Evolutionary conservation across 2,329 filamentous ascomycete genomes (phyloP), one percentile per base, ranked within the genome.

Genomic region (Laburnicola sp.): DNA sequence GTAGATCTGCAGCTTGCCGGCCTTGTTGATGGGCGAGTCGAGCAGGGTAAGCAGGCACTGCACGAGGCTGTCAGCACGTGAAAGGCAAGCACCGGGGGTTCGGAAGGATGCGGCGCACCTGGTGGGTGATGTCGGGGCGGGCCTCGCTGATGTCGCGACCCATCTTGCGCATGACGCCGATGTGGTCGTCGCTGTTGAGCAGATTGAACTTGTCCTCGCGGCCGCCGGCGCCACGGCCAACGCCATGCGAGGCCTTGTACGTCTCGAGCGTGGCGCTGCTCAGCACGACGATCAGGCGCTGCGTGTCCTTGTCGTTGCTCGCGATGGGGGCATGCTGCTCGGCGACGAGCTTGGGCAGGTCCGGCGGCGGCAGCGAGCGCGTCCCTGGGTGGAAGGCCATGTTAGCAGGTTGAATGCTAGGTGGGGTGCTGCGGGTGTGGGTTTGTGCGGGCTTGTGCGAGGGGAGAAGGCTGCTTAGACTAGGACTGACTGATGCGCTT

Each of bases 151-250:
- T 97, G 73, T 99, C 94, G 64, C 94, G 84, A 73, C 96, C 96
- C 93, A 97, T 97, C 81, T 97, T 99, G 69, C 94, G 88, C 91
- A 99, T 96, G 60, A 97, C 89, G 57, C 94, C 94, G 63, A 99
- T 99, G 73, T 99, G 94, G 76, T 99, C 94, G 71, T 99, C 94
- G 75, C 92, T 97, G 81, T 99, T 99, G 68, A 99, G 86, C 45
- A 99, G 81, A 55, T 93, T 96, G 76, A 96, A 99, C 75, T 97
- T 97, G 73, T 97, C 93, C 66, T 97, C 92, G 45, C 89, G 85
- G 54, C 84, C 83, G 51, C 81, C 78, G 28, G 85, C 79, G 72
- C 85, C 75, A 71, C 83, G 74, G 70, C 81, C 73, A 16, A 86
- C 83, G 54, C 86, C 86, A 61, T 91, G 86, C 21, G 89, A 88